Conservation (phyloP, 768 basidiomycete genomes). For the Suillus brevipes region DNA sequence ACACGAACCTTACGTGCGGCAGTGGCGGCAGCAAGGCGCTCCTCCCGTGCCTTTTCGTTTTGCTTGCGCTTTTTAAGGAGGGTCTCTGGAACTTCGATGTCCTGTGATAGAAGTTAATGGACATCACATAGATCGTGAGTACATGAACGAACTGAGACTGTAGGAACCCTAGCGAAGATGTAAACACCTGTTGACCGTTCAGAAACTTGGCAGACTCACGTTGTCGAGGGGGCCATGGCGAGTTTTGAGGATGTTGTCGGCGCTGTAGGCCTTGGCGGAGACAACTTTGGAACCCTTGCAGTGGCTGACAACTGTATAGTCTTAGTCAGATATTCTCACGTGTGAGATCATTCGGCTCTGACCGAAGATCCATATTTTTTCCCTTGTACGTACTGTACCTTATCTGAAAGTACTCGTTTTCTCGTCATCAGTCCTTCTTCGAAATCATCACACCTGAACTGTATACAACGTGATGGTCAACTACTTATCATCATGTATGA, state of each 20-base stretch:
- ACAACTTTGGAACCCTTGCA: conserved; percentile 15
- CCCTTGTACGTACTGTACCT: too few species aligned
- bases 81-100: conserved; percentile 98
- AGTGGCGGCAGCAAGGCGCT: conserved; percentile 78
- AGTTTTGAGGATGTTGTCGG: conserved; percentile 37
- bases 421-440: too few species aligned
- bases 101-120: conserved; percentile 43
- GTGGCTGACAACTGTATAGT: conserved; percentile 45
- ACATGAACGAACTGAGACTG: conserved; percentile 42
- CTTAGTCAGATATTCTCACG: conserved; percentile 32
- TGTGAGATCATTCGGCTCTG: background rate
- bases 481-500: background rate
- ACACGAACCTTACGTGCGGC: conserved; percentile 85
- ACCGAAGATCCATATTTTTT: too few species aligned
- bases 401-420: too few species aligned
- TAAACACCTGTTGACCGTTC: conserved; percentile 6
- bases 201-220: conserved; percentile 38
- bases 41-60: conserved; percentile 94
- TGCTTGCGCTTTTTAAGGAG: conserved; percentile 99
- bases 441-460: too few species aligned
- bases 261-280: conserved; percentile 23
- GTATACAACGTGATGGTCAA: too few species aligned
- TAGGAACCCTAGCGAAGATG: conserved; percentile 40
- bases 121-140: conserved; percentile 2
- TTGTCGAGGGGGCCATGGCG: conserved; percentile 52